Evolutionary conservation across 2,329 filamentous ascomycete genomes (phyloP), one percentile per base, ranked within the genome.

Genomic region (Ophiostoma sp.): DNA sequence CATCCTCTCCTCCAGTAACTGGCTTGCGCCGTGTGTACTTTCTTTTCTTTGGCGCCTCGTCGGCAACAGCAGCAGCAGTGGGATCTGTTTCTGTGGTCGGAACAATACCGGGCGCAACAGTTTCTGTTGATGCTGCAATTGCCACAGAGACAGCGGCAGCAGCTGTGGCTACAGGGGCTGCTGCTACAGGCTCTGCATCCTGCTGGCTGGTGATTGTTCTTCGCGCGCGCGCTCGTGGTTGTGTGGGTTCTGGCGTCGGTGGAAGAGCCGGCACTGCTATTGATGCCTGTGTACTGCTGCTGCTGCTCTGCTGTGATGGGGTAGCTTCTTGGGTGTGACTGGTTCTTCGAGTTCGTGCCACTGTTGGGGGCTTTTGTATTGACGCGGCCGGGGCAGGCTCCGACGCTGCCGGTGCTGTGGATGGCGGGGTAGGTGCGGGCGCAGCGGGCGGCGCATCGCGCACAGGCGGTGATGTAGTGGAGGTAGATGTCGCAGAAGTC

Each of bases 1-100:
- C 31, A 35, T 27, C 13, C n/a, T 41, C 13, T 11, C 65, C 67
- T 1, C 52, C 69, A 17, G 48, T 62, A 2, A 67, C 41, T 3
- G 69, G 70, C 67, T 71, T 71, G 13, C 57, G 57, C 15, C 71
- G 52, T 4, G 68, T 69, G 31, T 72, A 71, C 36, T 68, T 70
- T 33, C 71, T 33, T 52, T 71, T 72, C n/a, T 70, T 70, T 2
- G 71, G 62, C 4, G 65, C 17, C 4, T 66, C 65, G 27, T 23
- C 39, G 15, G 67, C 68, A 13, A 39, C 48, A 0, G 67, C 11
- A 15, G 68, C 27, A 13, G 67, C n/a, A 27, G 65, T 10, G 39
- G 39, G 39, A 11, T 62, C 64, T 33, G 67, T 65, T 64, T 57
- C 64, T 35, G 64, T 39, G 6, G 52, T 33, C 6, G 67, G n/a